Percentiles rank a stretch among this genome's conserved stretches.
These are phyloP conservation scores for Terana coerulea DNA, from an alignment of 768 basidiomycete genomes.

Conservation along the genomic window DNA sequence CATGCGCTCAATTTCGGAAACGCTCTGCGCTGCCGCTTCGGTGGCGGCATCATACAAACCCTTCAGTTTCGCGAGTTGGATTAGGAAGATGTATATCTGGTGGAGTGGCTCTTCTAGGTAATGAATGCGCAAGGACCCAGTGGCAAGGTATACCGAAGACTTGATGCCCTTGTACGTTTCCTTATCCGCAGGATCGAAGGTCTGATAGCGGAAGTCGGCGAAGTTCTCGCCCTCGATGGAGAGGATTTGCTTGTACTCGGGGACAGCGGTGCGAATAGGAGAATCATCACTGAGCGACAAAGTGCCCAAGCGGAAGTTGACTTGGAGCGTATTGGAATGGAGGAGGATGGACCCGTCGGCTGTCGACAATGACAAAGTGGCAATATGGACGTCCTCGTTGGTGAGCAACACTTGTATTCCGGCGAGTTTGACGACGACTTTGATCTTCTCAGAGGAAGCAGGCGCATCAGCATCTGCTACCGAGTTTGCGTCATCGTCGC, in stretches of 20 bases:
- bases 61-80: constrained; percentile 87
- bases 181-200: constrained; percentile 68
- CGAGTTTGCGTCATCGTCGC: neutral
- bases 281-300: constrained; percentile 79
- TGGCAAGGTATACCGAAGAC: constrained; percentile 73
- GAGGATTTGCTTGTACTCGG: constrained; percentile 79
- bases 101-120: constrained; percentile 92
- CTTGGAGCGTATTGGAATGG: constrained; percentile 64
- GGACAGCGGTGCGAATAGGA: constrained; percentile 41
- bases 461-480: constrained; percentile 3
- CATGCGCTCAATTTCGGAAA: constrained; percentile 92
- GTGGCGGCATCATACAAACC: constrained; percentile 93
- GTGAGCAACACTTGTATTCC: constrained; percentile 82
- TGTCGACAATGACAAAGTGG: constrained; percentile 86
- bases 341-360: constrained; percentile 82
- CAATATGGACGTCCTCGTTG: constrained; percentile 65
- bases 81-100: constrained; percentile 76
- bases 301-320: constrained; percentile 80
- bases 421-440: constrained; percentile 78
- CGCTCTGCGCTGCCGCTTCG: constrained; percentile 86
- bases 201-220: constrained; percentile 92
- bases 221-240: constrained; percentile 94
- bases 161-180: constrained; percentile 75
- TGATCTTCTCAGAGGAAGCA: constrained; percentile 49
- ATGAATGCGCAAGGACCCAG: constrained; percentile 88